A percentile compares a stretch with the other conserved stretches of the same genome.
Conservation (phyloP, 1,284 basidiomycete genomes). For the Naganishia liquefaciens region DNA sequence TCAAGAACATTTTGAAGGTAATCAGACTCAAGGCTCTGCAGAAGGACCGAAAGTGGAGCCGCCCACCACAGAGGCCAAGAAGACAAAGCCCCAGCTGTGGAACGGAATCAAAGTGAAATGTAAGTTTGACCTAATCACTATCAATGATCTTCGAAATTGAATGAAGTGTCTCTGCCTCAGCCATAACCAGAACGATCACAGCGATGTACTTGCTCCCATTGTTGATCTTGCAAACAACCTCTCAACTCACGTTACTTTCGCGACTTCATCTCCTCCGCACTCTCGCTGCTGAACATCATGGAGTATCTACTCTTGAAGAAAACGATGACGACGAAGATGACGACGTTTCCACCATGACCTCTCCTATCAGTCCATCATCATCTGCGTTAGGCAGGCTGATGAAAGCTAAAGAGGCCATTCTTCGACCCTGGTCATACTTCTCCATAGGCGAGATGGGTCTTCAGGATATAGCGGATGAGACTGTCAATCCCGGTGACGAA, state of each 20-base stretch:
- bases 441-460: conserved; percentile 32
- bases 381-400: background rate
- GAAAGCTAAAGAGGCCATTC: conserved; percentile 15
- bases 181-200: conserved; percentile 48
- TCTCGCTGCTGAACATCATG: conserved; percentile 19
- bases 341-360: conserved; percentile 13
- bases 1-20: background rate
- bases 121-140: conserved; percentile 32
- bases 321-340: conserved; percentile 25
- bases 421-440: conserved; percentile 33
- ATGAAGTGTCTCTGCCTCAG: conserved; percentile 32
- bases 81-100: conserved; percentile 53
- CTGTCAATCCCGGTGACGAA: background rate
- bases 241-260: conserved; percentile 50
- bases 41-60: background rate
- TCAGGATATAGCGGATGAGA: conserved; percentile 11
- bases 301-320: background rate
- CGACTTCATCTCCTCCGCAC: conserved; percentile 45
- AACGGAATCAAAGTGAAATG: conserved; percentile 52
- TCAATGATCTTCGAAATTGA: too few species aligned
- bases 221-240: conserved; percentile 50
- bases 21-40: background rate
- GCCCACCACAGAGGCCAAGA: conserved; percentile 16
- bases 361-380: background rate
- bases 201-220: conserved; percentile 52